Percentiles rank a stretch among this genome's conserved stretches.
Evolutionary conservation across 345 rosid species (phyloP).

Genomic region (Gossypium ekmanianum): DNA sequence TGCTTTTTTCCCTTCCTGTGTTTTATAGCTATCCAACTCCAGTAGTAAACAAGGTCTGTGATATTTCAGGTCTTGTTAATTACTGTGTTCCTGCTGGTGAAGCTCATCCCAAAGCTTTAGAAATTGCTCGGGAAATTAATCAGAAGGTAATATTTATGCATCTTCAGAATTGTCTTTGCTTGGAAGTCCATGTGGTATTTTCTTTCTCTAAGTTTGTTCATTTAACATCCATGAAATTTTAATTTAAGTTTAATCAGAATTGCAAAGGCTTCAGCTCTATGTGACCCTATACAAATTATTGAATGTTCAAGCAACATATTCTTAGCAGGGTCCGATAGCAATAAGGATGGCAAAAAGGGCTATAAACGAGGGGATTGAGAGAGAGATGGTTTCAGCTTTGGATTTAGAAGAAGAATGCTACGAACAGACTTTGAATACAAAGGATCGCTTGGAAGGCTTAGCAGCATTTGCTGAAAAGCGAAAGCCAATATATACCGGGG

Average conservation of each 20-base stretch:
- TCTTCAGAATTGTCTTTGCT: not conserved
- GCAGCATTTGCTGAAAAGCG: constrained; percentile 89
- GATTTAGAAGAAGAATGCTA: constrained; percentile 83
- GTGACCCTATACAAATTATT: not conserved
- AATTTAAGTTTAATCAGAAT: not conserved
- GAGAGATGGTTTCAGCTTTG: constrained; percentile 49
- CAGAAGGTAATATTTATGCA: constrained; percentile 44
- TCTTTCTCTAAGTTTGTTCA: not conserved
- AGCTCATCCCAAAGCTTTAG: constrained; percentile 72
- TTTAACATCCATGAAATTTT: constrained; percentile 6
- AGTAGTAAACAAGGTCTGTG: not conserved
- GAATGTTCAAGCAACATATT: not conserved
- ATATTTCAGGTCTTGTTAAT: constrained; percentile 65
- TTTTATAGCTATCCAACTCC: not conserved
- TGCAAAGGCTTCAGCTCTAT: not conserved
- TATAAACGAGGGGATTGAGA: constrained; percentile 61
- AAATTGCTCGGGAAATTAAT: constrained; percentile 76
- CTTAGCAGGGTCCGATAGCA: constrained; percentile 71
- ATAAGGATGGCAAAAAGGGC: constrained; percentile 81
- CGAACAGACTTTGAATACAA: constrained; percentile 46
- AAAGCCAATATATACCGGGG: constrained; percentile 63
- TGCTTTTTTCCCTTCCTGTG: not conserved
- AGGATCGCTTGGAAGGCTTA: constrained; percentile 86
- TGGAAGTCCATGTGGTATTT: not conserved
- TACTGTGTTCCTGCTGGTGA: constrained; percentile 66